A percentile compares a stretch with the other conserved stretches of the same genome.
Evolutionary conservation across 768 basidiomycete species (phyloP).

Genomic region (Mycena amicta): DNA sequence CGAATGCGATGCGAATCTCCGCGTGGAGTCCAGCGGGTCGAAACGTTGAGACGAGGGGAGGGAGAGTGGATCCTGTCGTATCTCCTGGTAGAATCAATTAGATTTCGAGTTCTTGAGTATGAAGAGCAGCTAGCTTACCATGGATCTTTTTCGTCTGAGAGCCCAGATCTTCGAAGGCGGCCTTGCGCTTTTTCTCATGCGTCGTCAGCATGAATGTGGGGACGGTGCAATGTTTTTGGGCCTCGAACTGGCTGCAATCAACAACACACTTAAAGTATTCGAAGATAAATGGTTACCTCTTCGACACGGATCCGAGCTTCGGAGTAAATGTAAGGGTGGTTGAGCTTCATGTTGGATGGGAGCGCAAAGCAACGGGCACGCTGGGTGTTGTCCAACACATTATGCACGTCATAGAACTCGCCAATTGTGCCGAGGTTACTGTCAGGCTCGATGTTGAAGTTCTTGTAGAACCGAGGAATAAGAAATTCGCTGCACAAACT

Average conservation of each 20-base stretch:
- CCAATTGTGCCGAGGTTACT: slow-evolving; percentile 6
- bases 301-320: not conserved
- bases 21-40: not conserved
- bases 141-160: not conserved
- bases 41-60: not conserved
- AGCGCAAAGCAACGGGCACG: not conserved
- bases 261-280: not conserved
- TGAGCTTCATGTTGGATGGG: not conserved
- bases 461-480: not conserved
- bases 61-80: not conserved
- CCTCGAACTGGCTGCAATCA: not conserved
- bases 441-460: not conserved
- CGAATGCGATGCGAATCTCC: not conserved
- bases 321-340: not conserved
- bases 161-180: not conserved
- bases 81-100: no score
- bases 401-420: slow-evolving; percentile 13
- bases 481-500: not conserved
- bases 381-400: not conserved
- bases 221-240: not conserved
- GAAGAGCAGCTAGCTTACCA: no score
- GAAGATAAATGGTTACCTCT: not conserved
- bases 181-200: not conserved
- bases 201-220: not conserved
- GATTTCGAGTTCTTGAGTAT: no score